Evolutionary conservation across 75 land plant species (phyloP), one percentile per base, ranked within the genome.

Genomic region (Picea glauca): DNA sequence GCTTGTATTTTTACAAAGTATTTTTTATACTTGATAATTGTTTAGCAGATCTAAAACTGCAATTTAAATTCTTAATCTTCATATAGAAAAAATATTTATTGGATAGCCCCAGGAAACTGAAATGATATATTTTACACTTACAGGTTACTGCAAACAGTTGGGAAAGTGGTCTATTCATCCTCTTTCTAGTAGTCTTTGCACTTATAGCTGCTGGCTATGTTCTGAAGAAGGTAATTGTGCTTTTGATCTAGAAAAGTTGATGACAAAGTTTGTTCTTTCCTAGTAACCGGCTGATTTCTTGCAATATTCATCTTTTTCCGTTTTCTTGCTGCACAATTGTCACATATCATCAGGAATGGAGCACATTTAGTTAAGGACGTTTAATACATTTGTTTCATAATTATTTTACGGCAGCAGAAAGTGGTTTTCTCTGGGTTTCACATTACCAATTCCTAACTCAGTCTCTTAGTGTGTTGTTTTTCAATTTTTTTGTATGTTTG

Each of bases 81-180:
- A 13, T 54, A 1, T 4, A 78, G 30, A 8, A 72, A 35, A 54
- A 26, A 31, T 3, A 40, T 78, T 14, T 14, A 26, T 78, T 72
- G 30, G 12, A 15, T 56, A 43, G 13, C 2, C 18, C 76, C 5
- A 21, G 62, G 14, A 35, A 74, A 50, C 20, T 70, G 18, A 26
- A 76, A 76, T 14, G n/a, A 59, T 63, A 56, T 76, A 50, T 46
- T 8, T 70, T 43, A 12, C 54, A 20, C 50, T 11, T 0, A 31
- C 88, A 97, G 99, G 98, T 97, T 73, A 94, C 98, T 76, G 99
- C 99, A 78, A 97, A 97, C 77, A 97, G 94, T 84, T 90, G 98
- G 98, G 99, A 97, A 86, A 97, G 98, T 86, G 99, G 99, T 2
- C 79, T 97, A 14, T 97, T 97, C 80, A 97, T 97, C 79, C 84